Conservation (phyloP, 1,284 basidiomycete species). For the Xanthoconium separans region DNA sequence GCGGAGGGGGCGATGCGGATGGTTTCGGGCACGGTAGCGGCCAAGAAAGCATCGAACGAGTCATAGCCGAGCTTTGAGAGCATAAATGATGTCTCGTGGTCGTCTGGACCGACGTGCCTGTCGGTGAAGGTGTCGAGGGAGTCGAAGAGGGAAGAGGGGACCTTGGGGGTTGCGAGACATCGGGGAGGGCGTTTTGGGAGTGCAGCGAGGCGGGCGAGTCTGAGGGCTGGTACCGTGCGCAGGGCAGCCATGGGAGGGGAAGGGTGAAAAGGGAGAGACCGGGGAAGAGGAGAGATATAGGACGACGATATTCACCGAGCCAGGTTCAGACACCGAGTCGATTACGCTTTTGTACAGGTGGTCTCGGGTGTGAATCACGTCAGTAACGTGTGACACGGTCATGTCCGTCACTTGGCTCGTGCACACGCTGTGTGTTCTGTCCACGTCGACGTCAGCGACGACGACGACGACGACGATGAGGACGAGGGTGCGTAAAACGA, state of each 20-base stretch:
- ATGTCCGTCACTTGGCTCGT: neutral
- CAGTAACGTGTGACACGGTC: conserved; percentile 2
- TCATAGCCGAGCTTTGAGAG: conserved; percentile 78
- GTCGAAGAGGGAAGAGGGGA: conserved; percentile 63
- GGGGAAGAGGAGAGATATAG: conserved; percentile 25
- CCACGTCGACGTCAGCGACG: conserved; percentile 1
- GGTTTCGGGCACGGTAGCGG: conserved; percentile 73
- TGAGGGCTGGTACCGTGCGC: conserved; percentile 43
- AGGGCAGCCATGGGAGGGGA: conserved; percentile 44
- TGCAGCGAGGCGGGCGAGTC: conserved; percentile 22
- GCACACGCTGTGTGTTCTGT: neutral
- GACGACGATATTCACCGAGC: conserved; percentile 31
- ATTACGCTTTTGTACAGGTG: conserved; percentile 31
- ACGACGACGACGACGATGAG: neutral
- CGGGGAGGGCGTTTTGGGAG: conserved; percentile 29
- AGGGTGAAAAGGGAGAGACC: conserved; percentile 15
- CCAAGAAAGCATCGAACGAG: conserved; percentile 84
- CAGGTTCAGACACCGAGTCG: conserved; percentile 33
- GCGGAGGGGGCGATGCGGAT: conserved; percentile 69
- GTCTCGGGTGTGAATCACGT: conserved; percentile 10
- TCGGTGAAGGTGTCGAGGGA: conserved; percentile 86
- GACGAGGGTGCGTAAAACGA: neutral
- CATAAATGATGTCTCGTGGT: conserved; percentile 75
- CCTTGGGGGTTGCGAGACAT: conserved; percentile 59
- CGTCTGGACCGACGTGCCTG: conserved; percentile 88